Conservation (phyloP, 768 basidiomycete species). For the Pisolithus sp. region DNA sequence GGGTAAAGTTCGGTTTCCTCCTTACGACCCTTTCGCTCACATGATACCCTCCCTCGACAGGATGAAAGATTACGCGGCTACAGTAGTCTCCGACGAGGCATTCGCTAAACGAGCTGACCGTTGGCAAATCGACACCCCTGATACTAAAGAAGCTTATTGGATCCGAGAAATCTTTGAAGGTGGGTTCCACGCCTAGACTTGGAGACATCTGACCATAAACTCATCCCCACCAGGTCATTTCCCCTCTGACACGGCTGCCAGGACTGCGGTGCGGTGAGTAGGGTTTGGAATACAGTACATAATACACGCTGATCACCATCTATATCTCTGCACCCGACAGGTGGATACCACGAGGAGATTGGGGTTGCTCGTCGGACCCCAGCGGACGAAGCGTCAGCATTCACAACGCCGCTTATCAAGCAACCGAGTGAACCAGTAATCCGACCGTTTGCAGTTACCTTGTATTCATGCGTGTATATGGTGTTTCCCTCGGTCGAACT, state of each 20-base stretch:
- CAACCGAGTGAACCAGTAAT: slow-evolving; percentile 11
- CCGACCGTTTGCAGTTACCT: background rate
- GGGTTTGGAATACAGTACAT: background rate
- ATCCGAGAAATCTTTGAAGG: slow-evolving; percentile 91
- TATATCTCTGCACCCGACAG: slow-evolving; percentile 29
- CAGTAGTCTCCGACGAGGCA: slow-evolving; percentile 71
- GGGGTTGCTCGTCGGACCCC: slow-evolving; percentile 94
- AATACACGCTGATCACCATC: slow-evolving; percentile 9
- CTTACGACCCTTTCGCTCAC: background rate
- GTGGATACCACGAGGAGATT: slow-evolving; percentile 93
- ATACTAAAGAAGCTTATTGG: slow-evolving; percentile 95
- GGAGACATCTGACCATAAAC: slow-evolving; percentile 1
- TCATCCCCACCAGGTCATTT: slow-evolving; percentile 51
- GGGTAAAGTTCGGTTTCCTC: slow-evolving; percentile 44
- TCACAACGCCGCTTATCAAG: slow-evolving; percentile 83
- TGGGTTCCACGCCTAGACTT: slow-evolving; percentile 13
- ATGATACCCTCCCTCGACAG: slow-evolving; percentile 31
- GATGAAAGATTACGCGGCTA: slow-evolving; percentile 82
- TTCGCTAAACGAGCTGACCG: slow-evolving; percentile 67
- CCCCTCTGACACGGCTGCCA: slow-evolving; percentile 78
- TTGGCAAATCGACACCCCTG: slow-evolving; percentile 77
- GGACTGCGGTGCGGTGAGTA: slow-evolving; percentile 82
- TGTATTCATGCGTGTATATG: slow-evolving; percentile 5
- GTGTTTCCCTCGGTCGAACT: slow-evolving; percentile 15
- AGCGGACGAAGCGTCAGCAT: slow-evolving; percentile 94